A percentile compares a stretch with the other conserved stretches of the same genome.
Conservation (phyloP, 2,329 filamentous ascomycete genomes). For the Ceratocystis destructans region DNA sequence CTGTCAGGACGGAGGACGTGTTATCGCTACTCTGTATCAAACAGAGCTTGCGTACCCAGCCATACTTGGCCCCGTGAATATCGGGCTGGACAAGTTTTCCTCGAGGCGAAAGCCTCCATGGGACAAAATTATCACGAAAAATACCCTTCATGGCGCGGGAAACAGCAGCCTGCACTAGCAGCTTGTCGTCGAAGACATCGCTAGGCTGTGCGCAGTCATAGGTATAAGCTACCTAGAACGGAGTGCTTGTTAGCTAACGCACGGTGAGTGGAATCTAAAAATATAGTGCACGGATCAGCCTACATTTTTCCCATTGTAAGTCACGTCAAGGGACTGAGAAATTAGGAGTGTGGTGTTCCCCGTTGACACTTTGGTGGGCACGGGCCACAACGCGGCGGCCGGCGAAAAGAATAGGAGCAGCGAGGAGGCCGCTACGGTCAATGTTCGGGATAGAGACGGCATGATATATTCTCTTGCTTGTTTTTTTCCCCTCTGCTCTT, state of each 20-base stretch:
- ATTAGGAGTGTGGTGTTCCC: slow-evolving; percentile 43
- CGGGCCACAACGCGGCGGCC: slow-evolving; percentile 39
- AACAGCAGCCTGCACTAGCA: slow-evolving; percentile 43
- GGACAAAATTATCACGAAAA: slow-evolving; percentile 55
- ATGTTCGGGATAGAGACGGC: slow-evolving; percentile 10
- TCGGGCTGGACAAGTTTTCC: slow-evolving; percentile 51
- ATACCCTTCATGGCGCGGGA: slow-evolving; percentile 49
- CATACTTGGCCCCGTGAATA: slow-evolving; percentile 23
- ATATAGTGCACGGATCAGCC: slow-evolving; percentile 29
- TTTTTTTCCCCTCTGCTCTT: slow-evolving; percentile 7
- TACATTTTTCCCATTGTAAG: slow-evolving; percentile 47
- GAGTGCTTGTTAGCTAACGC: background rate
- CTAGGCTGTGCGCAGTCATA: slow-evolving; percentile 31
- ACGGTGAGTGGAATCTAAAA: slow-evolving; percentile 20
- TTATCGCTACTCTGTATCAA: slow-evolving; percentile 44
- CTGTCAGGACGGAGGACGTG: slow-evolving; percentile 45
- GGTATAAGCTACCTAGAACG: slow-evolving; percentile 35
- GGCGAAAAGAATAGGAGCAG: slow-evolving; percentile 28
- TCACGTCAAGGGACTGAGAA: slow-evolving; percentile 37
- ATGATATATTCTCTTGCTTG: slow-evolving; percentile 6
- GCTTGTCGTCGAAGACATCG: slow-evolving; percentile 34
- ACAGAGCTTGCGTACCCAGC: slow-evolving; percentile 42
- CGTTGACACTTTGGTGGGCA: slow-evolving; percentile 37
- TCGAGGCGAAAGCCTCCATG: slow-evolving; percentile 62
- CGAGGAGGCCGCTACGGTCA: slow-evolving; percentile 11